Evolutionary conservation across 176 grass and related monocot genomes (phyloP).

Genomic region (Triticum turgidum): DNA sequence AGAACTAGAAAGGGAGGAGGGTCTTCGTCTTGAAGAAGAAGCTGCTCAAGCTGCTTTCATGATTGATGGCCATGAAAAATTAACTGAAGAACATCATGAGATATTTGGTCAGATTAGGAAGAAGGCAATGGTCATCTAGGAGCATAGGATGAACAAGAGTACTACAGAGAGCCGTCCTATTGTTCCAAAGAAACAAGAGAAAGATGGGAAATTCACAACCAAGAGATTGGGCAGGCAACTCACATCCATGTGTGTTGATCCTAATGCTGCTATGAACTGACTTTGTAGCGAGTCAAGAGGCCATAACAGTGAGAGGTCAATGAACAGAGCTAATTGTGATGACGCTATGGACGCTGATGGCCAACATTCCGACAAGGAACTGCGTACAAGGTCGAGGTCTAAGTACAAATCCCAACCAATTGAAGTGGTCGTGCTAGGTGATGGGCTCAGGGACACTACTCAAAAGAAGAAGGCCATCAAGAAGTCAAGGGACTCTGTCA

Average conservation of each 20-base stretch:
- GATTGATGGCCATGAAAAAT: constrained; percentile 47
- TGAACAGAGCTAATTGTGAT: constrained; percentile 35
- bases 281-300: constrained; percentile 45
- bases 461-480: constrained; percentile 74
- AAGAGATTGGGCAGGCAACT: constrained; percentile 47
- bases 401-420: constrained; percentile 41
- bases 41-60: constrained; percentile 46
- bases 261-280: constrained; percentile 34
- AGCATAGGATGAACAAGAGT: constrained; percentile 82
- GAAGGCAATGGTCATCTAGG: constrained; percentile 62
- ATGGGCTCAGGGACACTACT: constrained; percentile 67
- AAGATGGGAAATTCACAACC: constrained; percentile 44
- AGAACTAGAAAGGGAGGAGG: constrained; percentile 70
- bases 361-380: constrained; percentile 59
- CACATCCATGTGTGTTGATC: constrained; percentile 52
- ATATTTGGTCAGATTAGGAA: constrained; percentile 60
- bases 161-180: constrained; percentile 70
- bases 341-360: constrained; percentile 60
- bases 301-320: constrained; percentile 67
- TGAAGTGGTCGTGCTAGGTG: constrained; percentile 54
- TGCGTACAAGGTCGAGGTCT: constrained; percentile 32
- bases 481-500: constrained; percentile 45
- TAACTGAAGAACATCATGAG: constrained; percentile 42
- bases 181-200: constrained; percentile 63
- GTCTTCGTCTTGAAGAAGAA: constrained; percentile 52